Evolutionary conservation across 306 rosid genomes (phyloP), one percentile per base, ranked within the genome.

Genomic region (Cucumis hystrix): DNA sequence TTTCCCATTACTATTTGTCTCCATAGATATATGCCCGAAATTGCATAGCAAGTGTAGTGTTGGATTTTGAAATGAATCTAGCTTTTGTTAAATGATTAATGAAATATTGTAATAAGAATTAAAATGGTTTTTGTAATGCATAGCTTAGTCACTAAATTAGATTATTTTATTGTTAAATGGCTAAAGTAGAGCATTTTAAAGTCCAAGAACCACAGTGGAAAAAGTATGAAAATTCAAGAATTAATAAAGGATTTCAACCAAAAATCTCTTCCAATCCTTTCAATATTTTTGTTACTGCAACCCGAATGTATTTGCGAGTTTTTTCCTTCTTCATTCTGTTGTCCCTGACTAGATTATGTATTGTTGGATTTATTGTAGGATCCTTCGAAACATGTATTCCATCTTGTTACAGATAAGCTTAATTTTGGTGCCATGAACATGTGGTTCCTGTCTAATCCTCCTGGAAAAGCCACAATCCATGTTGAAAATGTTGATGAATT

Each of bases 341-440:
- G 47, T 58, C 73, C 81, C 77, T 68, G 54, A 47, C 66, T 20
- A 15, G 45, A 83, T 52, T 82, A 77, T 18, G 21, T 23, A 23
- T 67, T 75, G 72, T 67, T 69, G 76, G 68, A 77, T 83, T 58
- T 54, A 60, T 85, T 85, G 87, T 87, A 96, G 98, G 99, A 96
- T 89, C 90, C 96, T 71, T 92, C 97, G 39, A 96, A 91, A 80
- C 97, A 96, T 80, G 99, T 92, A 82, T 92, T 96, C 76, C 99
- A 96, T 82, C 87, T 92, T 75, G 99, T 96, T 79, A 91, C 98
- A 35, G 99, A 96, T 84, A 96, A 91, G 85, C 96, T 96, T 64
- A 96, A 96, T 82, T 91, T 92, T 89, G 99, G 98, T 82, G 98
- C 99, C 84, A 96, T 96, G 97, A 96, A 83, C 79, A 91, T 96